Evolutionary conservation across 2,329 filamentous ascomycete species (phyloP).

Genomic region (Colletotrichum melonis): DNA sequence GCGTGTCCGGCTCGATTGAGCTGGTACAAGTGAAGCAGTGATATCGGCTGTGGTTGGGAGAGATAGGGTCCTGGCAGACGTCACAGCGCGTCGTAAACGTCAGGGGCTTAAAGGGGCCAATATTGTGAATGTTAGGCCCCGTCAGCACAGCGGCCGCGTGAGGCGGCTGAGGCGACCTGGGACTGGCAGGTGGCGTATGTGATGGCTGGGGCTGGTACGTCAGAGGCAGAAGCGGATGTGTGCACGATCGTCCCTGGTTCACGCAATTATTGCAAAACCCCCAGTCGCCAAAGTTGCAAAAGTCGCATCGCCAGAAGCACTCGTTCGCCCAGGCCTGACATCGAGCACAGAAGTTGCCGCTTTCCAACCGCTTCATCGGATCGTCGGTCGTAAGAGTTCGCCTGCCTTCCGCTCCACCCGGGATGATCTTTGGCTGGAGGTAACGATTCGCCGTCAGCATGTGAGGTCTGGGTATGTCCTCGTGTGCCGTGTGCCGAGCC

Average conservation of each 20-base stretch:
- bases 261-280: constrained; percentile 92
- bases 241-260: constrained; percentile 83
- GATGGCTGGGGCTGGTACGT: constrained; percentile 64
- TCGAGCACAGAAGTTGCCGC: constrained; percentile 85
- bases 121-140: constrained; percentile 56
- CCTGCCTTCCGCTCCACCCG: constrained; percentile 65
- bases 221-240: constrained; percentile 83
- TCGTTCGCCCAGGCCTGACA: constrained; percentile 81
- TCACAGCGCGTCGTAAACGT: constrained; percentile 83
- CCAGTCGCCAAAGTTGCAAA: constrained; percentile 94
- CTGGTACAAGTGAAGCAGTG: constrained; percentile 83
- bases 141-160: constrained; percentile 59
- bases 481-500: constrained; percentile 51
- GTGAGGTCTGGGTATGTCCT: constrained; percentile 62
- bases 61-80: constrained; percentile 79
- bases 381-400: constrained; percentile 74
- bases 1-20: constrained; percentile 55
- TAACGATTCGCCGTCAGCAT: constrained; percentile 70
- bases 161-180: constrained; percentile 56
- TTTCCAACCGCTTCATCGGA: constrained; percentile 75
- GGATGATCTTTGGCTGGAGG: constrained; percentile 57
- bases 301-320: constrained; percentile 90
- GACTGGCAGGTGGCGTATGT: constrained; percentile 51
- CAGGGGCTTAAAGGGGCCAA: constrained; percentile 73
- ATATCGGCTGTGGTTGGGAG: constrained; percentile 75